These are phyloP conservation scores for Gloeopeniophorella convolvens DNA, from an alignment of 768 basidiomycete species.

Conservation along the genomic window DNA sequence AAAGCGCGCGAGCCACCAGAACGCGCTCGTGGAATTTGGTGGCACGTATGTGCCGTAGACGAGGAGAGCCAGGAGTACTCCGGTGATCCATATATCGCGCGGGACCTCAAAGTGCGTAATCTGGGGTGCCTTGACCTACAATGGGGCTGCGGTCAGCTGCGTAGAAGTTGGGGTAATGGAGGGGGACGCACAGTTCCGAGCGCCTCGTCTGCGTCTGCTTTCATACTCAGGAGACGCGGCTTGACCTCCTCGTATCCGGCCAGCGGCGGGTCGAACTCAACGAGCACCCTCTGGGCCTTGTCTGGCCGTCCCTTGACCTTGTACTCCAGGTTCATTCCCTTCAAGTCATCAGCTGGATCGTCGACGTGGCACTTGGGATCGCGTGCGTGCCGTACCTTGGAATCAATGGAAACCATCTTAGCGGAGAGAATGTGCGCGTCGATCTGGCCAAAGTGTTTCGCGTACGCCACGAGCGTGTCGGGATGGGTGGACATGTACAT, in stretches of 20 bases:
- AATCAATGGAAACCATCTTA: slow-evolving; percentile 63
- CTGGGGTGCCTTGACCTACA: slow-evolving; percentile 39
- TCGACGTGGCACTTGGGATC: background rate
- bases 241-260: slow-evolving; percentile 76
- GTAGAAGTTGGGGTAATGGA: background rate
- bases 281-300: slow-evolving; percentile 40
- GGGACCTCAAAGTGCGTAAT: slow-evolving; percentile 52
- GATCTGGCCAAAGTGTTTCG: slow-evolving; percentile 68
- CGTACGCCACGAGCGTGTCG: slow-evolving; percentile 80
- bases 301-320: slow-evolving; percentile 40
- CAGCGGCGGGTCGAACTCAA: slow-evolving; percentile 67
- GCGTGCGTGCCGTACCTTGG: slow-evolving; percentile 40
- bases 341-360: background rate
- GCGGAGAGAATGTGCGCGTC: slow-evolving; percentile 50
- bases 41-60: slow-evolving; percentile 30
- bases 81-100: slow-evolving; percentile 23
- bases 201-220: slow-evolving; percentile 69
- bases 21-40: slow-evolving; percentile 16
- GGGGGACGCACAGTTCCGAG: slow-evolving; percentile 64
- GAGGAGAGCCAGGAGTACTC: slow-evolving; percentile 28
- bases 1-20: slow-evolving; percentile 28
- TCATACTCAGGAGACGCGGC: slow-evolving; percentile 73
- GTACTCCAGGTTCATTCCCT: slow-evolving; percentile 72
- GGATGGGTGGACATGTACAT: slow-evolving; percentile 85
- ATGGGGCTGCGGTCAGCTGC: background rate